A percentile compares a stretch with the other conserved stretches of the same genome.
phyloP scores from a whole-genome alignment of 2,329 filamentous ascomycete species.

The Fusarium sp. region DNA sequence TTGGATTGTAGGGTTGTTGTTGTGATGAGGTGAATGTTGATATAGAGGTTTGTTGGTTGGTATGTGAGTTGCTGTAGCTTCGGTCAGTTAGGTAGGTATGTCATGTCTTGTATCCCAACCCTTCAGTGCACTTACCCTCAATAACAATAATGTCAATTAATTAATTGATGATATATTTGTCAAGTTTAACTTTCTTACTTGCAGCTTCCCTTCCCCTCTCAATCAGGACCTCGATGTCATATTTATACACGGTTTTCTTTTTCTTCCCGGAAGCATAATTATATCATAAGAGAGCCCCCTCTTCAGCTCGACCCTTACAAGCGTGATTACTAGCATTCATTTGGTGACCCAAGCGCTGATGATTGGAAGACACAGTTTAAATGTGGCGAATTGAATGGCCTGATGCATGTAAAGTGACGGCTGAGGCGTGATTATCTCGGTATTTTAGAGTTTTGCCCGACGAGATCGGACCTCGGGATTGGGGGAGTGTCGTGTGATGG shows the following conservation, averaged over 20 bases:
- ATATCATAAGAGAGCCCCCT: constrained; percentile 5
- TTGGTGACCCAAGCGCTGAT: neutral
- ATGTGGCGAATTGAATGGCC: constrained; percentile 19
- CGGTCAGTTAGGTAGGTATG: neutral
- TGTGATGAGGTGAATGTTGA: neutral
- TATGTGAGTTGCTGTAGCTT: constrained; percentile 19
- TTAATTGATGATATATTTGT: neutral
- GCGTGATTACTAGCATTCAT: neutral
- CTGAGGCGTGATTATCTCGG: constrained; percentile 10
- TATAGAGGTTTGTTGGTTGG: constrained; percentile 11
- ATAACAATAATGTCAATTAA: neutral
- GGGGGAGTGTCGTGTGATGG: neutral
- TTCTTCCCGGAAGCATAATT: neutral
- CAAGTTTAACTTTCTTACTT: neutral
- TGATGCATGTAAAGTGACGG: constrained; percentile 9
- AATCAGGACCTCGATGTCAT: neutral
- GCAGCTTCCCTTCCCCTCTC: neutral
- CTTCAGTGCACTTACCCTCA: neutral
- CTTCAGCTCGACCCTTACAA: constrained; percentile 4
- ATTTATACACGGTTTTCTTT: neutral
- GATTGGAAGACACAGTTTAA: neutral
- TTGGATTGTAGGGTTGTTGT: neutral
- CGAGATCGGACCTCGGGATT: constrained; percentile 10
- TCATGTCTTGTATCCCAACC: constrained; percentile 1
- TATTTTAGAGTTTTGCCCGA: constrained; percentile 13